Evolutionary conservation across 2,329 filamentous ascomycete genomes (phyloP), one percentile per base, ranked within the genome.

Genomic region (Aspergillus spinulosporus): DNA sequence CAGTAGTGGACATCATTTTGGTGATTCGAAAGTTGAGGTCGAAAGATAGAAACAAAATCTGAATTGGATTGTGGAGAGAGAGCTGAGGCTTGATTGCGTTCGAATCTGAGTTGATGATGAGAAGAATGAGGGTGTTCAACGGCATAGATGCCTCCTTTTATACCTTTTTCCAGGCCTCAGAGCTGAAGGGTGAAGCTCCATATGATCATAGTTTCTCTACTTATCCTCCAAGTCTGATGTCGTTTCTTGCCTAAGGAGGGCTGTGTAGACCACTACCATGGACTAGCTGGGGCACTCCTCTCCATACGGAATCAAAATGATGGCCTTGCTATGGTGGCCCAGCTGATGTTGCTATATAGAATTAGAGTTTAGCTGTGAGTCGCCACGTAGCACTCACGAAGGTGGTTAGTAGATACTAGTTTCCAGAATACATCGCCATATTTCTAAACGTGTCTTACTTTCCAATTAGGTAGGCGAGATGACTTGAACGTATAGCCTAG

Each of bases 161-260:
- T 49, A 49, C 15, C 31, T 49, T 49, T 49, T 39, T 39, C 14
- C 21, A 21, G 32, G 34, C 47, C 31, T 39, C 47, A 49, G 47
- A 39, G 11, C 15, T 8, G 12, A 12, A 36, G 7, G 34, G 8
- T 36, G 21, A 21, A 21, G 21, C 21, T 21, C 21, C 21, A 21
- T 21, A 21, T 21, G 21, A 21, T 21, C 21, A 21, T 21, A 21
- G 21, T 21, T 12, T 36, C 12, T 12, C 34, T 36, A 8, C 12
- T 36, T 12, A 8, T 36, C 12, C 34, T 12, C 8, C 34, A 36
- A 12, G 21, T 36, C 34, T 36, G 12, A 21, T 21, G 34, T 12
- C 34, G 34, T 36, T 36, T 36, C 34, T 12, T 36, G 34, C 34
- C 34, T 36, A 36, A 36, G 12, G 34, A 12, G 12, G 34, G 34